These are phyloP conservation scores for Thermoascus crustaceus DNA, from an alignment of 2,329 filamentous ascomycete genomes.

Conservation along the genomic window DNA sequence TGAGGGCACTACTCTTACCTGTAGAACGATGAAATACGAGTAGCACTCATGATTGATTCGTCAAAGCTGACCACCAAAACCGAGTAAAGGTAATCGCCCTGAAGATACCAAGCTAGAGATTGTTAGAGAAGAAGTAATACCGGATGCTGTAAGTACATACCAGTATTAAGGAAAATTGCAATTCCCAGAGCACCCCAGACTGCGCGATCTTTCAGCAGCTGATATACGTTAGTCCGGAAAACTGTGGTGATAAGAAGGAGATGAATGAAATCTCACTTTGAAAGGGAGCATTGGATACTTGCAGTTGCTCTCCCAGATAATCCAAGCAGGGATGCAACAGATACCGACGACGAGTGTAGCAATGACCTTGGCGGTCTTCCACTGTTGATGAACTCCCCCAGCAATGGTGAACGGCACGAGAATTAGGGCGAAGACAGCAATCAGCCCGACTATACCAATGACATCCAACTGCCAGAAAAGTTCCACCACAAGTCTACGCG, in stretches of 20 bases:
- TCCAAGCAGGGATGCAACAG: slow-evolving; percentile 41
- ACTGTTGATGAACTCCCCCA: slow-evolving; percentile 41
- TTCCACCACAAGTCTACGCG: slow-evolving; percentile 27
- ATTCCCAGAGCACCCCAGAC: slow-evolving; percentile 58
- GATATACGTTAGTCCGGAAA: not conserved
- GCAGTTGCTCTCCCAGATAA: slow-evolving; percentile 47
- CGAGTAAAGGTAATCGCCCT: slow-evolving; percentile 57
- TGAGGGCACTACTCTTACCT: too few species aligned
- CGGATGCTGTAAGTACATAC: too few species aligned
- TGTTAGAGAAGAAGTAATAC: too few species aligned
- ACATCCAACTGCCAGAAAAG: slow-evolving; percentile 52
- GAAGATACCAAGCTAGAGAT: slow-evolving; percentile 52
- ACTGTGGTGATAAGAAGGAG: slow-evolving; percentile 13
- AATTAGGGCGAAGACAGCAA: slow-evolving; percentile 45
- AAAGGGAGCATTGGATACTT: slow-evolving; percentile 53
- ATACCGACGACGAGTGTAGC: slow-evolving; percentile 46
- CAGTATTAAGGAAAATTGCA: slow-evolving; percentile 46
- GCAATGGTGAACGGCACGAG: slow-evolving; percentile 52
- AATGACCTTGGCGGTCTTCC: slow-evolving; percentile 45
- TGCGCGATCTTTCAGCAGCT: slow-evolving; percentile 54
- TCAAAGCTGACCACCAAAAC: slow-evolving; percentile 55
- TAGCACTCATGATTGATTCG: slow-evolving; percentile 49
- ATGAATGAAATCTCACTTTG: too few species aligned
- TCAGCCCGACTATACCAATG: slow-evolving; percentile 46
- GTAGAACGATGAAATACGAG: slow-evolving; percentile 54